A percentile compares a stretch with the other conserved stretches of the same genome.
phyloP scores from a whole-genome alignment of 345 rosid genomes.

The Ceriops zippeliana region DNA sequence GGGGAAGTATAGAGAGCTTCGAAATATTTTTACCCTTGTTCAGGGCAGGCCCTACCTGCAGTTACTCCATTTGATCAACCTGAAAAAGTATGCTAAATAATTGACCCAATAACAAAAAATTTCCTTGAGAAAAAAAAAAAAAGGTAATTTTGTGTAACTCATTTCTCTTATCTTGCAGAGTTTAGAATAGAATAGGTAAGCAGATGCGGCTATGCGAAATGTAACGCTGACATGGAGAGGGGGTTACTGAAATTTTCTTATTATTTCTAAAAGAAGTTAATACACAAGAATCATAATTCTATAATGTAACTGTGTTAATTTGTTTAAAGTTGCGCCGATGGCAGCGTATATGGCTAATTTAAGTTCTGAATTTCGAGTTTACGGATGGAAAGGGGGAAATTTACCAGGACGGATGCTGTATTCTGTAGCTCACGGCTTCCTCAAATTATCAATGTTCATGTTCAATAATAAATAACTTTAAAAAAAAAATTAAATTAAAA shows the following conservation, averaged over 20 bases:
- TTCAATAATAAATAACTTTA: no score
- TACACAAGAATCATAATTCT: no score
- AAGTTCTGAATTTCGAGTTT: no score
- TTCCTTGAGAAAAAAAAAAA: neutral
- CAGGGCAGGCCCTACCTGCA: neutral
- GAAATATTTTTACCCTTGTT: constrained; percentile 30
- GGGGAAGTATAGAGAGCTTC: constrained; percentile 54
- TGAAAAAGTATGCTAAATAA: constrained; percentile 7
- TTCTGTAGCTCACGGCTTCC: no score
- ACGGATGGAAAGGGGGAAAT: no score
- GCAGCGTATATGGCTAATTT: no score
- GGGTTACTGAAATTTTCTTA: neutral
- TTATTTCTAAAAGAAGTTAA: no score
- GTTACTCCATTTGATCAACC: constrained; percentile 12
- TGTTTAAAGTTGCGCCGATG: no score
- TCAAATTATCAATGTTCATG: no score
- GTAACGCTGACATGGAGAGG: constrained; percentile 15
- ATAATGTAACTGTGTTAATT: no score
- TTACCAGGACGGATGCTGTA: no score
- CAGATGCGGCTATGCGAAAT: constrained; percentile 23
- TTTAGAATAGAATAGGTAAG: constrained; percentile 2
- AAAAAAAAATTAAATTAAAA: no score
- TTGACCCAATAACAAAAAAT: neutral
- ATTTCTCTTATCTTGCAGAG: neutral
- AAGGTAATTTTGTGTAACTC: constrained; percentile 9